phyloP scores from a whole-genome alignment of 2,329 filamentous ascomycete genomes.

The Ophiostoma himal-ulmi region DNA sequence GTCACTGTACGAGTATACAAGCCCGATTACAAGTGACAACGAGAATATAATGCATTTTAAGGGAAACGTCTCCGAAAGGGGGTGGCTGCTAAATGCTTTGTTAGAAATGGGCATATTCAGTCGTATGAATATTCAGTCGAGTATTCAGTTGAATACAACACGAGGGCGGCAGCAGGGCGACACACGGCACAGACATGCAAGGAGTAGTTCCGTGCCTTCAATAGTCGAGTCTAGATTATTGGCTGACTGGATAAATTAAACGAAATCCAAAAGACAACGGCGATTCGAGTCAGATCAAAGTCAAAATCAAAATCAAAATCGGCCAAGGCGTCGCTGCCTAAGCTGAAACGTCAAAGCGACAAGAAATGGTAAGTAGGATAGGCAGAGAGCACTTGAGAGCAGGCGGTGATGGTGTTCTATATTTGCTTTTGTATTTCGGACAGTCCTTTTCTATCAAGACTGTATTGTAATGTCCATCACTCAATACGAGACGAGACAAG shows the following conservation, averaged over 20 bases:
- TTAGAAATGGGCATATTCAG: neutral
- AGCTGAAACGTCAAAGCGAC: neutral
- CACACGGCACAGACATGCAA: neutral
- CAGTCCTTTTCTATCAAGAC: neutral
- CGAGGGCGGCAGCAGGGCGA: neutral
- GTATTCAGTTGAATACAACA: neutral
- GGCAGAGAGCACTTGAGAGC: neutral
- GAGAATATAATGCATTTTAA: no score
- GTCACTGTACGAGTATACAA: neutral
- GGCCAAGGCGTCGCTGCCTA: neutral
- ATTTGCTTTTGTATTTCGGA: neutral
- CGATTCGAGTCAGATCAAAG: neutral
- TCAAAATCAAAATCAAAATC: neutral
- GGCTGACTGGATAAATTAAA: neutral
- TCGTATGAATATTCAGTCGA: neutral
- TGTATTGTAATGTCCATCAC: neutral
- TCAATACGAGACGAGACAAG: neutral
- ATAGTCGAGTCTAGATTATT: neutral
- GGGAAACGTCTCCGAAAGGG: neutral
- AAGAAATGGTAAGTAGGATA: no score
- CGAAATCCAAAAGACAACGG: neutral
- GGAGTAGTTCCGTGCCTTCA: neutral
- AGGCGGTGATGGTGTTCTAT: no score
- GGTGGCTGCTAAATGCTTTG: neutral
- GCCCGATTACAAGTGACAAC: neutral